These are phyloP conservation scores for Evernia prunastri DNA, from an alignment of 495 filamentous ascomycete genomes.

Conservation along the genomic window DNA sequence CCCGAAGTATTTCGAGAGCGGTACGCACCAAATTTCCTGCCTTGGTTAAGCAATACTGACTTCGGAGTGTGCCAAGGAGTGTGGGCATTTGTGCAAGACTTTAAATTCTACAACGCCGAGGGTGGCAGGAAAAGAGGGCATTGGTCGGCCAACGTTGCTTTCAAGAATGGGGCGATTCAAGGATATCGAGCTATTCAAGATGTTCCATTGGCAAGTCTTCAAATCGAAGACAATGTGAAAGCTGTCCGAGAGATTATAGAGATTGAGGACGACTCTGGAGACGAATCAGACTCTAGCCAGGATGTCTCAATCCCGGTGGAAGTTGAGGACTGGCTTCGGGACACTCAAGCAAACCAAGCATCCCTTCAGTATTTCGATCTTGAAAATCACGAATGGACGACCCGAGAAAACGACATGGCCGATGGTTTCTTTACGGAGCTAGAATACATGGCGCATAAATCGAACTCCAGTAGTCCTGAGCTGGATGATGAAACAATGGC, in stretches of 20 bases:
- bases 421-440: not conserved
- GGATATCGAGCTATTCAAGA: not conserved
- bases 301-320: not conserved
- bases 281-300: not conserved
- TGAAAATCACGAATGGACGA: not conserved
- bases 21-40: not conserved
- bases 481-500: not conserved
- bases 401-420: not conserved
- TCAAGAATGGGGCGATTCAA: not conserved
- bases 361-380: not conserved
- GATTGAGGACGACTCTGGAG: not conserved
- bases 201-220: not conserved
- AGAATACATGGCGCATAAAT: not conserved
- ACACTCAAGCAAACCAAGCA: not conserved
- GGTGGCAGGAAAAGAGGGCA: not conserved
- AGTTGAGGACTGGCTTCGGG: not conserved
- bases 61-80: not conserved
- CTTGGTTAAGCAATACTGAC: not conserved
- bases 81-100: not conserved
- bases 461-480: not conserved
- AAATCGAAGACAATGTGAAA: not conserved
- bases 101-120: not conserved
- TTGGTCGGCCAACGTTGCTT: not conserved
- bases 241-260: not conserved
- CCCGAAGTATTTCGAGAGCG: not conserved